Evolutionary conservation across 139 green algal species (phyloP).

Genomic region (Chlamydomonas incerta): DNA sequence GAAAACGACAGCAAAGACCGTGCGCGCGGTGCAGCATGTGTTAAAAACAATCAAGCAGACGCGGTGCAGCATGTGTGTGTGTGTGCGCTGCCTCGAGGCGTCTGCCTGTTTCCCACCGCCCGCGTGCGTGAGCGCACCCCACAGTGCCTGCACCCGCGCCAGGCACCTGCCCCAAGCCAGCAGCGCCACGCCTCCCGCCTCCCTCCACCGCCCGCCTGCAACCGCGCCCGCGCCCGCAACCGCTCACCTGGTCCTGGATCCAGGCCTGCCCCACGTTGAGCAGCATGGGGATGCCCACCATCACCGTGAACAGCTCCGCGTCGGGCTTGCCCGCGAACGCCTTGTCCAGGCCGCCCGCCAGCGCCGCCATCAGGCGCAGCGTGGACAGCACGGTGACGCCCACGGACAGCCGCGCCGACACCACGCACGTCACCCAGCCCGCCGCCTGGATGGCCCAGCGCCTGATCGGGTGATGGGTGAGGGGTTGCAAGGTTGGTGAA

Average conservation of each 20-base stretch:
- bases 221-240: background rate
- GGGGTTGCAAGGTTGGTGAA: no score
- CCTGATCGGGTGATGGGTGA: background rate
- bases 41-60: no score
- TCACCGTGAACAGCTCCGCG: conserved; percentile 52
- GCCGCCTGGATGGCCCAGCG: conserved; percentile 47
- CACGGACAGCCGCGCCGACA: conserved; percentile 51
- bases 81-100: no score
- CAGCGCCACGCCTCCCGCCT: background rate
- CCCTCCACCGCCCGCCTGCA: no score
- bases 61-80: no score
- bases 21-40: no score
- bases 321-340: conserved; percentile 36
- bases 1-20: no score
- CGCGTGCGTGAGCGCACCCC: no score
- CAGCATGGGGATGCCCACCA: conserved; percentile 53
- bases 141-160: no score
- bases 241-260: conserved; percentile 62
- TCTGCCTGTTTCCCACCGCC: no score
- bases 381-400: conserved; percentile 33
- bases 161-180: no score
- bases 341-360: conserved; percentile 35
- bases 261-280: conserved; percentile 60
- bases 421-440: conserved; percentile 52
- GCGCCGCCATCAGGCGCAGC: conserved; percentile 4